Conservation (phyloP, 768 basidiomycete genomes). For the Aureoboletus auriporus region DNA sequence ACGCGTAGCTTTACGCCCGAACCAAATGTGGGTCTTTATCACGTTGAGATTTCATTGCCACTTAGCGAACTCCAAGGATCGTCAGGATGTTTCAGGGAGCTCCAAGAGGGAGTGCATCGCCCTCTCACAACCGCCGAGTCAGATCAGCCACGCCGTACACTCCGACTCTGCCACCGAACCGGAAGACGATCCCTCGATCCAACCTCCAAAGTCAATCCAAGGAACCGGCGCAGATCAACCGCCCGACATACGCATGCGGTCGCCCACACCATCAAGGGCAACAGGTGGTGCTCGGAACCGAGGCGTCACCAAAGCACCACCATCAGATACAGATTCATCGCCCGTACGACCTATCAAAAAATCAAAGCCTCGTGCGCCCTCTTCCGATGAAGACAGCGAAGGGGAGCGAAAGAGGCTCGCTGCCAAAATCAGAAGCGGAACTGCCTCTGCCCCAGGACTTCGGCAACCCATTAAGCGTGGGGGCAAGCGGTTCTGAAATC, state of each 20-base stretch:
- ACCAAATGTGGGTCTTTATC: conserved; percentile 19
- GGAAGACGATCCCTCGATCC: conserved; percentile 16
- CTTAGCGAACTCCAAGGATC: conserved; percentile 17
- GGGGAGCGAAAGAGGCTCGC: conserved; percentile 43
- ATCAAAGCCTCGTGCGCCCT: conserved; percentile 33
- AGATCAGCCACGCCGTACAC: conserved; percentile 10
- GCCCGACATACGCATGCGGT: conserved; percentile 14
- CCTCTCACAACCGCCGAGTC: conserved; percentile 7
- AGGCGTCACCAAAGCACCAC: conserved; percentile 20
- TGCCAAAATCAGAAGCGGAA: conserved; percentile 39
- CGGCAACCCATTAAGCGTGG: conserved; percentile 76
- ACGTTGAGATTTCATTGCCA: neutral
- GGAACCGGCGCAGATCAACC: conserved; percentile 10
- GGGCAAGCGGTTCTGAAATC: conserved; percentile 65
- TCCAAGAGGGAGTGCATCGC: conserved; percentile 2
- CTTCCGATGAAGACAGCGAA: conserved; percentile 59
- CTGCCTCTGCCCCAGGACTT: conserved; percentile 44
- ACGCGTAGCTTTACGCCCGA: conserved; percentile 6
- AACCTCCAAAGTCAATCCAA: neutral
- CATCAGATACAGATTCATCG: conserved; percentile 49
- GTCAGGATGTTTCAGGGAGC: neutral
- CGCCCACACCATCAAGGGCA: conserved; percentile 19
- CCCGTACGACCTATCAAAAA: conserved; percentile 50
- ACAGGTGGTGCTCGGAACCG: conserved; percentile 19
- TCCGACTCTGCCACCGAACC: conserved; percentile 29